phyloP scores from a whole-genome alignment of 2,329 filamentous ascomycete genomes.

The Cladosporium austrohemisphaericum region DNA sequence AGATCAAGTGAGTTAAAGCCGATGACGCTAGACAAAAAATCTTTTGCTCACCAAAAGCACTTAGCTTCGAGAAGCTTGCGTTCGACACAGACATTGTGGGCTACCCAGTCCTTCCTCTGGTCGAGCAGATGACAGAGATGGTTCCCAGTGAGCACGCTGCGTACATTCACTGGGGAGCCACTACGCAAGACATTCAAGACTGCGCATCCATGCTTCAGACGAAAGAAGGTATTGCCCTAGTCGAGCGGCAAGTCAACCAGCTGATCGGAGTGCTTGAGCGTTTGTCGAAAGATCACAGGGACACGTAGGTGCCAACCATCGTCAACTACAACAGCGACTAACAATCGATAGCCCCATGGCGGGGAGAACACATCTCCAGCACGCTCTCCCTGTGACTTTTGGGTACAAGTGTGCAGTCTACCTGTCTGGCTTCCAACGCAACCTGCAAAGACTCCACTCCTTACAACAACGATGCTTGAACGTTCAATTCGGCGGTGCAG shows the following conservation, averaged over 20 bases:
- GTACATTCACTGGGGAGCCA: conserved; percentile 33
- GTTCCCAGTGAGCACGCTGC: conserved; percentile 25
- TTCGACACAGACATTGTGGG: conserved; percentile 31
- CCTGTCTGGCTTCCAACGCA: conserved; percentile 29
- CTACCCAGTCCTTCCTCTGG: conserved; percentile 31
- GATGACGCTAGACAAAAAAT: neutral
- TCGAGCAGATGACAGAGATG: conserved; percentile 27
- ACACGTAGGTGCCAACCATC: neutral
- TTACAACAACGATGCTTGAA: conserved; percentile 26
- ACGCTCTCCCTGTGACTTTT: conserved; percentile 32
- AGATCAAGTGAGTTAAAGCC: neutral
- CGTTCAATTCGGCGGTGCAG: conserved; percentile 32
- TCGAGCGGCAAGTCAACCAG: conserved; percentile 18
- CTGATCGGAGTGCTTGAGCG: conserved; percentile 14
- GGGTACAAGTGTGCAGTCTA: conserved; percentile 34
- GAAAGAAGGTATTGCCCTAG: conserved; percentile 21
- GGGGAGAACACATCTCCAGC: conserved; percentile 31
- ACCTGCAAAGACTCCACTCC: conserved; percentile 25
- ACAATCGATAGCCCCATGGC: conserved; percentile 25
- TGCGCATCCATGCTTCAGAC: conserved; percentile 29
- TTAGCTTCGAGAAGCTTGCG: neutral
- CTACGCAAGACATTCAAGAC: conserved; percentile 32
- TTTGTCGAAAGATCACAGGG: neutral
- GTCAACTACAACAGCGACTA: neutral
- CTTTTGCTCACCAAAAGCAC: neutral